Base-by-base conservation (phyloP, 2,329 filamentous ascomycete genomes). In the Penicillium decumbens region DNA sequence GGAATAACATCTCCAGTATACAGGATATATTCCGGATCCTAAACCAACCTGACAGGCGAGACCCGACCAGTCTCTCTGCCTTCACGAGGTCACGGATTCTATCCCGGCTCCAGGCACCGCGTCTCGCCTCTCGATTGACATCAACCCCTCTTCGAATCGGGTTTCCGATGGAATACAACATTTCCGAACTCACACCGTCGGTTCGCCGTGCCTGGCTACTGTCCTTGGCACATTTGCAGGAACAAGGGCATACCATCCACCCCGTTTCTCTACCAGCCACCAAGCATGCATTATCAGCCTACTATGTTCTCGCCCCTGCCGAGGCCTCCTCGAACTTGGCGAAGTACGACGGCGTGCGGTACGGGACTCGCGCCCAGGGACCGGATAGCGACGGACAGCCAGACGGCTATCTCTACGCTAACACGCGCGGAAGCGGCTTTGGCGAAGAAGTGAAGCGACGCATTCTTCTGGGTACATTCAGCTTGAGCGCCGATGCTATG, bases 321-420 rank as follows among this genome's bases (percentile, higher is more conserved):
- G 93, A 98, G 72, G 93, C 93, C 3, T 89, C 89, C 1, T 97
- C 92, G 13, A 98, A 98, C 63, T 81, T 98, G 2, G 89, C 93
- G 49, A 96, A 95, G 68, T 98, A 96, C 68, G 95, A 98, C 62
- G 93, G 93, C 18, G 83, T 97, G n/a, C 86, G 93, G 9, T 98
- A 95, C 70, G 93, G 93, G 1, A 77, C 76, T 18, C 79, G 83
- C 27, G 73, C 68, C 1, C 68, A 72, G 8, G 64, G 63, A 8
- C 57, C 64, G n/a, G 82, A 81, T 48, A 75, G 78, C 5, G 76
- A 74, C 9, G 77, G 78, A 7, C 77, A 80, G n/a, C 37, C 57
- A 7, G 64, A 63, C 30, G 79, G 83, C 0, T 67, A 68, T 47
- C 75, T 95, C 1, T 97, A 93, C 68, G 83, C 90, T 0, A 76